A percentile compares a stretch with the other conserved stretches of the same genome.
Evolutionary conservation across 768 basidiomycete species (phyloP).

Genomic region (Sarcodon aspratus): DNA sequence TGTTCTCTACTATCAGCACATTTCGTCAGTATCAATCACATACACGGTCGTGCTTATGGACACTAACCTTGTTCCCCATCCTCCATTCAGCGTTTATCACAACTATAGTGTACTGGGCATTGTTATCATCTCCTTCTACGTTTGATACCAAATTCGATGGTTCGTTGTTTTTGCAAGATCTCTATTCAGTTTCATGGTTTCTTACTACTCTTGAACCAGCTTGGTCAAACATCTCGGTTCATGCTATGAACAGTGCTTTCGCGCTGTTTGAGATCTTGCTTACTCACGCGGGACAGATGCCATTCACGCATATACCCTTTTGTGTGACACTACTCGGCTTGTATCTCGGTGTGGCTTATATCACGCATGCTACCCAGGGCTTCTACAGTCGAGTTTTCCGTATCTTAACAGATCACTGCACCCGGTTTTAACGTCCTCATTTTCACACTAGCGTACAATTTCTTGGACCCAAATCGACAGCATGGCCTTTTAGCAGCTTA

Average conservation of each 20-base stretch:
- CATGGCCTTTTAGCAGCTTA: constrained; percentile 41
- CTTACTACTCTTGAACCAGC: constrained; percentile 21
- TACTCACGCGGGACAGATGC: constrained; percentile 38
- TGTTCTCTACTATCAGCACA: constrained; percentile 38
- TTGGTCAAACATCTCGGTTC: constrained; percentile 49
- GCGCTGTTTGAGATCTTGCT: constrained; percentile 46
- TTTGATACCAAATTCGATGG: constrained; percentile 28
- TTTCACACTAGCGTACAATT: constrained; percentile 41
- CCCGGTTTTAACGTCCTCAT: neutral
- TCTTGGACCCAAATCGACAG: constrained; percentile 43
- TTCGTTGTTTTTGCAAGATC: constrained; percentile 14
- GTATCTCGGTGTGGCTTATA: constrained; percentile 61
- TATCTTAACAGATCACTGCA: neutral
- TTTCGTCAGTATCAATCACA: constrained; percentile 36
- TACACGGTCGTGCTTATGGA: neutral
- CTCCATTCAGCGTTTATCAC: constrained; percentile 44
- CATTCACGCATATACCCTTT: constrained; percentile 38
- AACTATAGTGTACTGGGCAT: constrained; percentile 50
- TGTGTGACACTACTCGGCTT: constrained; percentile 36
- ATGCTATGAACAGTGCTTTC: constrained; percentile 47
- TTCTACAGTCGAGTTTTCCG: constrained; percentile 45
- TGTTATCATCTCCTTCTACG: constrained; percentile 31
- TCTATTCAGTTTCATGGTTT: neutral
- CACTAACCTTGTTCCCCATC: neutral
- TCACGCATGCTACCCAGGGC: constrained; percentile 47